Evolutionary conservation across 2,329 filamentous ascomycete genomes (phyloP).

Genomic region (Rhynchosporium secalis): DNA sequence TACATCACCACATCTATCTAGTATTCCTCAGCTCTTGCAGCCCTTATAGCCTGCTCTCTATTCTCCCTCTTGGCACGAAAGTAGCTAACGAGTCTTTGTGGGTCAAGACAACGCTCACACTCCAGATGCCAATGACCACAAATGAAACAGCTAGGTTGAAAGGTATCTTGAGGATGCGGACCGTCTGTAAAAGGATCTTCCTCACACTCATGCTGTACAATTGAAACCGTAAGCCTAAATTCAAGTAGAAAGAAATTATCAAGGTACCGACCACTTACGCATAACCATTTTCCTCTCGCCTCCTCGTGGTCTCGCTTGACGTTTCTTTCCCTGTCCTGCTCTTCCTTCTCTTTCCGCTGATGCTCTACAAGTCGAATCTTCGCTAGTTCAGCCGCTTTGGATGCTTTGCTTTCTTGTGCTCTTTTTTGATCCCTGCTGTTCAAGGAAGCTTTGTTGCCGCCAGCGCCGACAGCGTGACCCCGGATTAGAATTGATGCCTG

Average conservation of each 20-base stretch:
- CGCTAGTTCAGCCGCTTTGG: too few relatives aligned
- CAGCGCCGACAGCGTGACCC: neutral
- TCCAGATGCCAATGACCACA: neutral
- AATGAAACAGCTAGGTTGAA: neutral
- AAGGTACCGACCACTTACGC: neutral
- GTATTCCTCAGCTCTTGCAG: neutral
- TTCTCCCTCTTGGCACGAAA: neutral
- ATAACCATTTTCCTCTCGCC: neutral
- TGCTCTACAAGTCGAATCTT: neutral
- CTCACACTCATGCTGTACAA: neutral
- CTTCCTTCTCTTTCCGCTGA: neutral
- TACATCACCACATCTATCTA: neutral
- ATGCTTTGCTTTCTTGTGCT: neutral
- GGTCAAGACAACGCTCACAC: neutral
- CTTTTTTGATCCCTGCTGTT: neutral
- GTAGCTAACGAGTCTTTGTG: neutral
- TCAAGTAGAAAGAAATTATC: neutral
- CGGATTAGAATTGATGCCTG: too few relatives aligned
- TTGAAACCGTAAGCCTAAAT: neutral
- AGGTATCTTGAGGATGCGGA: neutral
- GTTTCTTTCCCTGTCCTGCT: neutral
- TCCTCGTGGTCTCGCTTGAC: neutral
- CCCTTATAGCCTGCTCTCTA: neutral
- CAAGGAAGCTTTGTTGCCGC: neutral
- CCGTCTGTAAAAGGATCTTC: neutral